These are phyloP conservation scores for Psophocarpus tetragonolobus DNA, from an alignment of 306 rosid species.

Conservation along the genomic window DNA sequence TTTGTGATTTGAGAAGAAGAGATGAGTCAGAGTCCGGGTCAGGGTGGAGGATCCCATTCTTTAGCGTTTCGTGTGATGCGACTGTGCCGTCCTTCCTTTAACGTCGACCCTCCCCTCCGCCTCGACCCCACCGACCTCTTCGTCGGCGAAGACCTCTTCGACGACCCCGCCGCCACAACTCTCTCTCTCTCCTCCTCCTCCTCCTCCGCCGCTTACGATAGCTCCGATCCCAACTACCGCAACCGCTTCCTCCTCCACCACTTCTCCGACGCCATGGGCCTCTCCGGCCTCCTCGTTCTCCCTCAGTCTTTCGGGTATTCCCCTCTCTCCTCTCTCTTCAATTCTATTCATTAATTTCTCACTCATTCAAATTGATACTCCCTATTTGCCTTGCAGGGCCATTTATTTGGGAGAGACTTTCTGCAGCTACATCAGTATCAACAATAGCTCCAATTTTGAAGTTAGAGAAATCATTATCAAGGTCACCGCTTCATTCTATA, in stretches of 20 bases:
- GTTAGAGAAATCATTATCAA: constrained; percentile 79
- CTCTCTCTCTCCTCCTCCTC: constrained; percentile 45
- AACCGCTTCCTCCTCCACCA: constrained; percentile 76
- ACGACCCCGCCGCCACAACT: constrained; percentile 63
- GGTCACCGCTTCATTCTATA: constrained; percentile 36
- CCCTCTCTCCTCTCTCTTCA: not conserved
- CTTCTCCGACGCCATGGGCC: constrained; percentile 76
- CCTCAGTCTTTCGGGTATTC: constrained; percentile 94
- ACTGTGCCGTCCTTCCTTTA: constrained; percentile 86
- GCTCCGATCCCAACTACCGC: constrained; percentile 73
- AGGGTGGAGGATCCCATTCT: constrained; percentile 59
- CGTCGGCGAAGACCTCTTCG: constrained; percentile 84
- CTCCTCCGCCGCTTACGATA: constrained; percentile 40
- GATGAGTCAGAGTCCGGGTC: constrained; percentile 47
- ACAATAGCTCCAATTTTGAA: constrained; percentile 89
- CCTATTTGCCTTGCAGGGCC: constrained; percentile 56
- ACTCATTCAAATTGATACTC: not conserved
- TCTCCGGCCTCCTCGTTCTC: constrained; percentile 96
- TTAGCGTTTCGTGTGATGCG: constrained; percentile 93
- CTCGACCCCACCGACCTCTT: constrained; percentile 81
- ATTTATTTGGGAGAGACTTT: constrained; percentile 95
- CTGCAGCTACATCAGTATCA: constrained; percentile 92
- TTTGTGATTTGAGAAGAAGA: not conserved
- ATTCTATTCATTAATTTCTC: not conserved
- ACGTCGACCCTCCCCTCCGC: constrained; percentile 82